A percentile compares a stretch with the other conserved stretches of the same genome.
Conservation (phyloP, 306 rosid species). For the Corylus avellana region DNA sequence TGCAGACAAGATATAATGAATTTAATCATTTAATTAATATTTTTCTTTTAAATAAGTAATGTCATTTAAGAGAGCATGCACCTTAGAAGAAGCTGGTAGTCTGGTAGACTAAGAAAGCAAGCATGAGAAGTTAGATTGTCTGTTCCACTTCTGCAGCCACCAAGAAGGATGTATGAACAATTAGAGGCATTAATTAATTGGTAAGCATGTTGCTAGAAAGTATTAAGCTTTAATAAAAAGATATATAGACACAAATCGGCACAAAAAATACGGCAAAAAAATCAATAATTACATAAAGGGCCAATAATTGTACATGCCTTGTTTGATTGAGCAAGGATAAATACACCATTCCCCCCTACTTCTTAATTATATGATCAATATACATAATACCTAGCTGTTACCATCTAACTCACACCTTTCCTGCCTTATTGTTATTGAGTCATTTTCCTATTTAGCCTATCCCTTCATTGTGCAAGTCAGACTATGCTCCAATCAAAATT, state of each 20-base stretch:
- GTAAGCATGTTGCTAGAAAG: neutral
- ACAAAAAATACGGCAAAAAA: neutral
- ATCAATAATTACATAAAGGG: neutral
- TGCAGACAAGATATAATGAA: too few species aligned
- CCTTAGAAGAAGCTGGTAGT: neutral
- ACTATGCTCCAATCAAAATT: conserved; percentile 48
- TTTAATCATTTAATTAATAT: too few species aligned
- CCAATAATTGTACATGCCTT: conserved; percentile 40
- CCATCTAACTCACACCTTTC: conserved; percentile 26
- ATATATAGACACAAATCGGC: neutral
- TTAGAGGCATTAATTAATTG: neutral
- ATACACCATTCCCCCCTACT: conserved; percentile 38
- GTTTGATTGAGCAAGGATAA: conserved; percentile 36
- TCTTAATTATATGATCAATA: conserved; percentile 46
- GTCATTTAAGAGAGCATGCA: neutral
- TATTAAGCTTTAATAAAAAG: neutral
- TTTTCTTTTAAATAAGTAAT: too few species aligned
- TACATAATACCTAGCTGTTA: conserved; percentile 38
- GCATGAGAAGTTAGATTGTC: neutral
- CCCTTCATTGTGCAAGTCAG: conserved; percentile 42
- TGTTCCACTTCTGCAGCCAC: neutral
- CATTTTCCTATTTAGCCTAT: conserved; percentile 45
- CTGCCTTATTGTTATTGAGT: conserved; percentile 12
- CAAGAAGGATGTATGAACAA: neutral
- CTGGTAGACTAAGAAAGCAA: neutral